Evolutionary conservation across 371 early-diverging fungal genomes (phyloP), one percentile per base, ranked within the genome.

Genomic region (Circinella umbellata): DNA sequence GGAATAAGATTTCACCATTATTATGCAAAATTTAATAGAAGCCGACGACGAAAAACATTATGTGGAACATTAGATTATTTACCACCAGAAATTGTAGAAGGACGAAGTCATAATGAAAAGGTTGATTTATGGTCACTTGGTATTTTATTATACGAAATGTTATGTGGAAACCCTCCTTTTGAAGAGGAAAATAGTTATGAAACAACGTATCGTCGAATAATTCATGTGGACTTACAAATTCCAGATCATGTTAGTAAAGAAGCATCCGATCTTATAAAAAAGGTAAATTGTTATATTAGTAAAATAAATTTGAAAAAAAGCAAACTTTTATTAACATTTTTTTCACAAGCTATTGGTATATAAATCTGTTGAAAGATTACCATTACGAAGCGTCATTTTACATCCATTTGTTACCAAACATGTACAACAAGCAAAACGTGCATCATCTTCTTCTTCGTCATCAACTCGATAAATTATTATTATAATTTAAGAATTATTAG

Each of bases 41-140:
- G 70, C 18, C 88, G 95, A 75, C 86, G 98, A 69, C 86, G 98
- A 69, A 83, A 83, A 48, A 99, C 99, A 0, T 72, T 99, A 51
- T 99, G 99, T 74, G 99, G 99, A 4, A 99, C 99, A 3, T 76
- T 97, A 69, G 99, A 99, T 80, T 99, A 99, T 77, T 78, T 97
- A 89, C 95, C 99, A 17, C 99, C 99, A 1, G 99, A 98, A 78
- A 94, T 97, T 73, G 89, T 95, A 59, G 88, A 90, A 74, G 90
- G 88, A 17, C 76, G 83, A 65, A 81, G 81, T 1, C 96, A 96
- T 80, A 89, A 87, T 63, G 87, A 91, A 34, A 93, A 89, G 68
- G 92, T 89, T 5, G 96, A 96, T 70, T 77, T 94, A 47, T 96
- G 96, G 96, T 92, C 92, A 20, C 75, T 94, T 4, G 96, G 96